Percentiles rank a stretch among this genome's conserved stretches.
phyloP scores from a whole-genome alignment of 129 eudicot species.

The Helichrysum umbraculigerum region DNA sequence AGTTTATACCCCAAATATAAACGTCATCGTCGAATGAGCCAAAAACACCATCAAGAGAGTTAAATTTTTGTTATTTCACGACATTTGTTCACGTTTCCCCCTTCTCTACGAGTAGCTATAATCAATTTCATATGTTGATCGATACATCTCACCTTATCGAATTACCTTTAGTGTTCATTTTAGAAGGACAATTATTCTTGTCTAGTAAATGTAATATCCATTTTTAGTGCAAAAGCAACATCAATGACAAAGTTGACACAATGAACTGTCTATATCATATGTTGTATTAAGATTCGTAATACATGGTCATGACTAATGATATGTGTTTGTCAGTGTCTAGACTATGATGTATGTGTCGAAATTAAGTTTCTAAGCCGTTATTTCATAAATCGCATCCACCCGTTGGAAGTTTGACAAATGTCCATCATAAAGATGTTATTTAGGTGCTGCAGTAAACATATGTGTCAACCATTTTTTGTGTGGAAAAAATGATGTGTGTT shows the following conservation, averaged over 20 bases:
- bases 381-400: no score
- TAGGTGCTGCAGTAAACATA: no score
- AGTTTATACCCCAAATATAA: no score
- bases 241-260: background rate
- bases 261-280: background rate
- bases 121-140: background rate
- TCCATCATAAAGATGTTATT: no score
- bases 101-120: background rate
- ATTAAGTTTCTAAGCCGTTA: no score
- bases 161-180: background rate
- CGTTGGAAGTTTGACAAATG: no score
- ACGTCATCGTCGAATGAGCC: no score
- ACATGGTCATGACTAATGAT: background rate
- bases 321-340: no score
- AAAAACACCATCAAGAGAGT: background rate
- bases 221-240: background rate
- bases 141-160: background rate
- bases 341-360: no score
- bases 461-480: no score
- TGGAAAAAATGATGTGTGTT: no score
- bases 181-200: background rate
- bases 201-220: background rate
- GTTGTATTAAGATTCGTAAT: background rate
- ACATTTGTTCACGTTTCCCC: background rate
- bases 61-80: background rate